phyloP scores from a whole-genome alignment of 2,329 filamentous ascomycete genomes.

The Seiridium cupressi region DNA sequence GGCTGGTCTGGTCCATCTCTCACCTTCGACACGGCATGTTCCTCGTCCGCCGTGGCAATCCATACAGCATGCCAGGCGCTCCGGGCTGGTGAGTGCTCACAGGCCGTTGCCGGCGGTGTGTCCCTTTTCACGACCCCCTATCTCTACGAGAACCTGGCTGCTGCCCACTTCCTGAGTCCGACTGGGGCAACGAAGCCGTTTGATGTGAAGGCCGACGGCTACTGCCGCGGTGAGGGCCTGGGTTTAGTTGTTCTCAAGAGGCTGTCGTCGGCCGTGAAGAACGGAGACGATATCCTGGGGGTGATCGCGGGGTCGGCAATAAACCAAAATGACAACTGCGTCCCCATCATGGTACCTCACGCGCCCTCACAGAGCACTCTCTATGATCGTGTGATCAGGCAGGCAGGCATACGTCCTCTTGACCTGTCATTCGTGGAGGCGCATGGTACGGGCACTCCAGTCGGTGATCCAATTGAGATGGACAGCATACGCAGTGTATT shows the following conservation, averaged over 20 bases:
- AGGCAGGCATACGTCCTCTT: conserved; percentile 18
- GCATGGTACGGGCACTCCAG: conserved; percentile 41
- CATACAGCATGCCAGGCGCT: conserved; percentile 34
- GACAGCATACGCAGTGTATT: conserved; percentile 8
- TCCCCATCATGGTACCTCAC: conserved; percentile 40
- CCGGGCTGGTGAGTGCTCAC: conserved; percentile 24
- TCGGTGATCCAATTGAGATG: conserved; percentile 31
- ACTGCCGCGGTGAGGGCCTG: conserved; percentile 50
- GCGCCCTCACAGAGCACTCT: conserved; percentile 25
- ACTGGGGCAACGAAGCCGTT: conserved; percentile 31
- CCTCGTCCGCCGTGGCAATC: conserved; percentile 33
- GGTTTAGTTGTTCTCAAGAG: conserved; percentile 46
- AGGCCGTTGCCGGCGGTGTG: conserved; percentile 32
- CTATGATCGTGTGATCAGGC: conserved; percentile 27
- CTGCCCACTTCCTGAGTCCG: conserved; percentile 25
- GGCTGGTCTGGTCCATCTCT: conserved; percentile 31
- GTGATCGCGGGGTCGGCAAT: conserved; percentile 35
- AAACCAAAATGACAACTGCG: conserved; percentile 39
- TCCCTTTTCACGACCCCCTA: conserved; percentile 29
- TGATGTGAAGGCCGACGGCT: conserved; percentile 46
- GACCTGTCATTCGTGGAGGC: conserved; percentile 31
- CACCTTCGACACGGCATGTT: conserved; percentile 34
- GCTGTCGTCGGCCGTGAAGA: conserved; percentile 41
- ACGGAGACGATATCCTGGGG: conserved; percentile 42
- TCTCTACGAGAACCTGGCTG: conserved; percentile 22